phyloP scores from a whole-genome alignment of 306 rosid species.

The Oemleria cerasiformis region DNA sequence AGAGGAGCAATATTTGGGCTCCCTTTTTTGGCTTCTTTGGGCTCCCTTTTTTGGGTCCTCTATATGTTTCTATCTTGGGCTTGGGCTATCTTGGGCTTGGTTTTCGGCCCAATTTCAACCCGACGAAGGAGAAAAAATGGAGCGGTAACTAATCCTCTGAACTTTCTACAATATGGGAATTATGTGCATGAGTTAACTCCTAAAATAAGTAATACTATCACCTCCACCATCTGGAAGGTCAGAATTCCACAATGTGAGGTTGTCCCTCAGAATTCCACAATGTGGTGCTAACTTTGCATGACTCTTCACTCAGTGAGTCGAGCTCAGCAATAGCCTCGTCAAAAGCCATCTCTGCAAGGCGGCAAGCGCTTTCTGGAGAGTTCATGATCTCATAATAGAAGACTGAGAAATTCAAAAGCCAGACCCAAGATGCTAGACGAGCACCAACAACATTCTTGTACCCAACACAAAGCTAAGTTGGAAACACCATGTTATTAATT shows the following conservation, averaged over 20 bases:
- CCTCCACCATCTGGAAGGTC: slow-evolving; percentile 83
- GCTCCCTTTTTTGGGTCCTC: neutral
- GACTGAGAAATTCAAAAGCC: slow-evolving; percentile 79
- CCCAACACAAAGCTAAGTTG: no score
- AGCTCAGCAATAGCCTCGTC: slow-evolving; percentile 74
- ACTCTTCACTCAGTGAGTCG: slow-evolving; percentile 68
- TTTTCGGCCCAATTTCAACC: neutral
- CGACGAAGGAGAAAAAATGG: no score
- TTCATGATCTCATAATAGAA: slow-evolving; percentile 87
- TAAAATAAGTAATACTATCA: slow-evolving; percentile 23
- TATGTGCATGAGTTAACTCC: slow-evolving; percentile 3
- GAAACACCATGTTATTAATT: no score
- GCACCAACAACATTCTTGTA: no score
- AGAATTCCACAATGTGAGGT: slow-evolving; percentile 77
- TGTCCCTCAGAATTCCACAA: slow-evolving; percentile 87
- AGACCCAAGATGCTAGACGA: slow-evolving; percentile 38
- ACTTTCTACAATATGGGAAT: neutral
- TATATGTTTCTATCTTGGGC: no score
- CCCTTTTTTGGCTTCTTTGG: no score
- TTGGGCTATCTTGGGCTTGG: no score
- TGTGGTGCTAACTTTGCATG: slow-evolving; percentile 83
- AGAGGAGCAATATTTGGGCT: no score
- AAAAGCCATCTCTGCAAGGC: slow-evolving; percentile 72
- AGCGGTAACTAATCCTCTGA: neutral
- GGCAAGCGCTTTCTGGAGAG: slow-evolving; percentile 81